Conservation (phyloP, 441 rosid species). For the Breynia disticha region DNA sequence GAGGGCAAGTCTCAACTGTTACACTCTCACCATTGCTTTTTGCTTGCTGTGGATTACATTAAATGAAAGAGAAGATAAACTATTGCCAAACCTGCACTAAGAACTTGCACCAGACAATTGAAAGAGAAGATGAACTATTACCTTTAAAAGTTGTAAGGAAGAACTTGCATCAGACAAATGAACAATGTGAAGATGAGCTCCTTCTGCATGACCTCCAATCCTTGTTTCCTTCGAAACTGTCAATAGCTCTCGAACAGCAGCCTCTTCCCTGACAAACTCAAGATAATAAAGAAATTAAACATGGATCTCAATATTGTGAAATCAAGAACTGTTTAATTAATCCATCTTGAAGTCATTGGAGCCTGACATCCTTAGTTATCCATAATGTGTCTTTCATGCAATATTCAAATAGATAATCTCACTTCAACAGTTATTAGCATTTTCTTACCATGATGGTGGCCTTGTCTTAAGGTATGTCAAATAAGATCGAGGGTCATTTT, state of each 20-base stretch:
- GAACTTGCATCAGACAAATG: slow-evolving; percentile 79
- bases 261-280: slow-evolving; percentile 66
- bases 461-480: slow-evolving; percentile 73
- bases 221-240: slow-evolving; percentile 60
- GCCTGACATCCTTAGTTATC: no score
- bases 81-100: no score
- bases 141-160: slow-evolving; percentile 78
- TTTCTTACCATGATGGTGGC: slow-evolving; percentile 65
- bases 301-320: no score
- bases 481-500: slow-evolving; percentile 54
- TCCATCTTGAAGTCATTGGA: no score
- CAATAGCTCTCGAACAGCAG: slow-evolving; percentile 68
- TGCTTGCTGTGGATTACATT: slow-evolving; percentile 50
- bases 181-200: slow-evolving; percentile 94
- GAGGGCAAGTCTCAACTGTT: slow-evolving; percentile 91
- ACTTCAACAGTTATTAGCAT: no score
- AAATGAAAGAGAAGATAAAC: background rate
- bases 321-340: no score
- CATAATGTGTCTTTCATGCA: no score
- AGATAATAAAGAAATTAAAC: background rate
- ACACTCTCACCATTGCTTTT: slow-evolving; percentile 69
- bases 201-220: slow-evolving; percentile 66
- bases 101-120: background rate
- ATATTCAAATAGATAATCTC: no score
- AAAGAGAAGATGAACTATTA: slow-evolving; percentile 10